Evolutionary conservation across 768 basidiomycete genomes (phyloP).

Genomic region (Daedaleopsis sinensis): DNA sequence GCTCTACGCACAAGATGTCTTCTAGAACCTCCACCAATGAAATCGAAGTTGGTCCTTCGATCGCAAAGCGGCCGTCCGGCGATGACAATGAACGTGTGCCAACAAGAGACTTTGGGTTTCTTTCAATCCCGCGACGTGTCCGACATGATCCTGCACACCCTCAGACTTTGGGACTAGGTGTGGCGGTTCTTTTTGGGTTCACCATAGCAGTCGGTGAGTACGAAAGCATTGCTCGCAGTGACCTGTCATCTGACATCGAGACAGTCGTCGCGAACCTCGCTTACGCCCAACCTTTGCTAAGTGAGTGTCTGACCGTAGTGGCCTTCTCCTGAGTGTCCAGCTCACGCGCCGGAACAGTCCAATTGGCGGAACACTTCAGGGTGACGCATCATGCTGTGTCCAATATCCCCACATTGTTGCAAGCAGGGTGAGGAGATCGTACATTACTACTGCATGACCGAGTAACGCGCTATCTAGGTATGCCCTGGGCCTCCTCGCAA

Average conservation of each 20-base stretch:
- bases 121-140: too few species aligned
- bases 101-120: too few species aligned
- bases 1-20: too few species aligned
- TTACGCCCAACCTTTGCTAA: slow-evolving; percentile 80
- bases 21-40: too few species aligned
- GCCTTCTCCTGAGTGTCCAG: neutral
- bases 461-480: slow-evolving; percentile 20
- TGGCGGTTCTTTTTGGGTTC: too few species aligned
- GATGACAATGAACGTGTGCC: too few species aligned
- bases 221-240: too few species aligned
- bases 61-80: too few species aligned
- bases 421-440: slow-evolving; percentile 58
- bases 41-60: too few species aligned
- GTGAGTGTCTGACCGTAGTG: slow-evolving; percentile 40
- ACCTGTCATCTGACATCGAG: neutral
- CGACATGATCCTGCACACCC: too few species aligned
- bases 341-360: slow-evolving; percentile 24
- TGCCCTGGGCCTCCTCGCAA: slow-evolving; percentile 47
- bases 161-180: too few species aligned
- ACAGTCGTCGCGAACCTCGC: slow-evolving; percentile 73
- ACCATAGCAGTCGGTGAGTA: too few species aligned
- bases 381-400: slow-evolving; percentile 40
- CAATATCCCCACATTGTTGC: slow-evolving; percentile 64
- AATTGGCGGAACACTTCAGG: slow-evolving; percentile 36
- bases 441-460: neutral